phyloP scores from a whole-genome alignment of 108 stramenopile genomes.

The Cyclotella atomus region DNA sequence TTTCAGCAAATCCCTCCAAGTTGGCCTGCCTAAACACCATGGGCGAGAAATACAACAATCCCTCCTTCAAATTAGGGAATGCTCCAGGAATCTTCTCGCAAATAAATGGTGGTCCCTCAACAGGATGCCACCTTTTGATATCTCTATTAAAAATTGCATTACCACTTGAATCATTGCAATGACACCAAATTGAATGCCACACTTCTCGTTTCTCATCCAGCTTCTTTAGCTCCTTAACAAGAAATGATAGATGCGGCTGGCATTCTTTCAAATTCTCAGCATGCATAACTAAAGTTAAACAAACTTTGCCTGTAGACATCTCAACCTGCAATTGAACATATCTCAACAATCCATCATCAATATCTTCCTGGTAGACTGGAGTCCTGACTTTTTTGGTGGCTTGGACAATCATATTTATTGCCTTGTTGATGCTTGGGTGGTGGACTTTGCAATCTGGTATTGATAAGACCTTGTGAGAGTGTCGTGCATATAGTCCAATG shows the following conservation, averaged over 20 bases:
- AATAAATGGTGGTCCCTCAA: constrained; percentile 74
- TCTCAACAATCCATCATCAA: constrained; percentile 65
- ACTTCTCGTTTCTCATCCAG: constrained; percentile 48
- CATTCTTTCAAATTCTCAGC: constrained; percentile 69
- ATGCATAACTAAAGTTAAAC: constrained; percentile 91
- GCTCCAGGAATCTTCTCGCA: constrained; percentile 72
- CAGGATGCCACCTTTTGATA: constrained; percentile 68
- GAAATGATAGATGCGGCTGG: constrained; percentile 68
- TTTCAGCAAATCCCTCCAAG: constrained; percentile 85
- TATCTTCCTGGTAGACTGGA: constrained; percentile 64
- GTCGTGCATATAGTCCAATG: constrained; percentile 88
- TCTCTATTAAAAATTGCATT: constrained; percentile 81
- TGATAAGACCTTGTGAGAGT: constrained; percentile 80
- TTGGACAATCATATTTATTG: constrained; percentile 55
- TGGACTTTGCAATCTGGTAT: constrained; percentile 94
- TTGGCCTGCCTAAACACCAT: constrained; percentile 95
- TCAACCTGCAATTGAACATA: constrained; percentile 89
- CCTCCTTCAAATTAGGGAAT: constrained; percentile 34
- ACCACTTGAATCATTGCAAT: constrained; percentile 70
- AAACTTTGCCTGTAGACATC: constrained; percentile 73
- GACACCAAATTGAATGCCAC: constrained; percentile 89
- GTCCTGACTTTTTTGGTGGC: constrained; percentile 73
- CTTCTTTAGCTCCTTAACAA: constrained; percentile 72
- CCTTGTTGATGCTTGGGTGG: constrained; percentile 92
- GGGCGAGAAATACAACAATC: constrained; percentile 87